Percentiles rank a stretch among this genome's conserved stretches.
Evolutionary conservation across 164 flowering plant species (phyloP).

Genomic region (Macadamia tetraphylla): DNA sequence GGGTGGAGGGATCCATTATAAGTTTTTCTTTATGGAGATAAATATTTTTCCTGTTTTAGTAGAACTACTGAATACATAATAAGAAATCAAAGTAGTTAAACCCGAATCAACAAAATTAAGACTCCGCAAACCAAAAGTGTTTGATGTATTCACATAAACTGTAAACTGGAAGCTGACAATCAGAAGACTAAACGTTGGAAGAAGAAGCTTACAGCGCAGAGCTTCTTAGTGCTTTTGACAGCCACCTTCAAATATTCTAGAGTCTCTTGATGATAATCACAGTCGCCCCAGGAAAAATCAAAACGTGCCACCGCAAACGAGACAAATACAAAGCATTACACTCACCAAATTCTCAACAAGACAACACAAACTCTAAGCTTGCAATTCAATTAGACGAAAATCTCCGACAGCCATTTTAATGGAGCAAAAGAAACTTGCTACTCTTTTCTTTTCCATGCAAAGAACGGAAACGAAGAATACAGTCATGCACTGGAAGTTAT

Average conservation of each 20-base stretch:
- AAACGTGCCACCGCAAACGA: constrained; percentile 69
- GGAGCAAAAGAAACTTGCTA: background rate
- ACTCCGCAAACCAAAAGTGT: background rate
- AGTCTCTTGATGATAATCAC: constrained; percentile 81
- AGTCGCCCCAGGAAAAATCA: constrained; percentile 89
- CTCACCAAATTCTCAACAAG: background rate
- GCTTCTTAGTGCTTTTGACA: constrained; percentile 79
- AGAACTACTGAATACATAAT: background rate
- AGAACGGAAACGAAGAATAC: background rate
- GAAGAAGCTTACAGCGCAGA: constrained; percentile 67
- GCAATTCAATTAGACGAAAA: background rate
- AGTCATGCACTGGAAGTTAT: too few relatives aligned
- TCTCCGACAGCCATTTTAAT: background rate
- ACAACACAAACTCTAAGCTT: background rate
- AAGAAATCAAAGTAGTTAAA: background rate
- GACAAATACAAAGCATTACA: too few relatives aligned
- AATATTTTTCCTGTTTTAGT: background rate
- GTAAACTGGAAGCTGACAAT: too few relatives aligned
- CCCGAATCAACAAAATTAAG: background rate
- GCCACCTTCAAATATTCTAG: constrained; percentile 78
- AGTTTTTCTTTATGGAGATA: background rate
- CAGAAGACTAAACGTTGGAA: background rate
- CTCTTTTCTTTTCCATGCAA: background rate
- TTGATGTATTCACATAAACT: background rate
- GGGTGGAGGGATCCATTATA: background rate